Percentiles rank a stretch among this genome's conserved stretches.
Conservation (phyloP, 306 rosid species). For the Pyrus betulifolia region DNA sequence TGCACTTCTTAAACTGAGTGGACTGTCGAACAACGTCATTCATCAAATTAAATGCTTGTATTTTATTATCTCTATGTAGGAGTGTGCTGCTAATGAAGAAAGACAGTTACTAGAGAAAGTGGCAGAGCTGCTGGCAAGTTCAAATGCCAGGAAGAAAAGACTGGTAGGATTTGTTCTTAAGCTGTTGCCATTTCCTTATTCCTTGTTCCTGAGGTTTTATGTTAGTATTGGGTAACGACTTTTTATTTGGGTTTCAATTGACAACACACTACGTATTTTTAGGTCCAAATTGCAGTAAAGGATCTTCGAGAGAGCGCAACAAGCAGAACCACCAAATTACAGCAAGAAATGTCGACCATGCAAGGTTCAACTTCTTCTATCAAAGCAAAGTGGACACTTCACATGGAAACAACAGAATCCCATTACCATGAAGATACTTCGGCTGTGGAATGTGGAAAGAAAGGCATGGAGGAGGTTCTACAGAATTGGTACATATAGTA, state of each 20-base stretch:
- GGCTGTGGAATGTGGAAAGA: constrained; percentile 77
- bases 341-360: constrained; percentile 83
- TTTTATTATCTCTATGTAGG: constrained; percentile 32
- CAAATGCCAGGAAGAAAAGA: constrained; percentile 87
- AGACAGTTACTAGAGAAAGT: constrained; percentile 78
- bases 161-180: constrained; percentile 45
- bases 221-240: neutral
- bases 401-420: constrained; percentile 81
- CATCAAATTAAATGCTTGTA: neutral
- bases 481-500: constrained; percentile 60
- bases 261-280: constrained; percentile 4
- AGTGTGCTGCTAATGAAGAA: constrained; percentile 92
- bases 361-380: constrained; percentile 72
- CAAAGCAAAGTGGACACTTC: constrained; percentile 72
- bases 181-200: neutral
- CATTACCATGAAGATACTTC: constrained; percentile 70
- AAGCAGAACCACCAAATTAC: constrained; percentile 64
- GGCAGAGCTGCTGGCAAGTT: constrained; percentile 89
- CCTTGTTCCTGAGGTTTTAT: neutral
- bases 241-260: neutral
- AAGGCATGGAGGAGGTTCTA: constrained; percentile 75
- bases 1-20: constrained; percentile 2
- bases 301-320: constrained; percentile 95
- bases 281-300: constrained; percentile 86
- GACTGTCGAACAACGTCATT: neutral